phyloP scores from a whole-genome alignment of 805 yeast species.

The Yarrowia sp. region DNA sequence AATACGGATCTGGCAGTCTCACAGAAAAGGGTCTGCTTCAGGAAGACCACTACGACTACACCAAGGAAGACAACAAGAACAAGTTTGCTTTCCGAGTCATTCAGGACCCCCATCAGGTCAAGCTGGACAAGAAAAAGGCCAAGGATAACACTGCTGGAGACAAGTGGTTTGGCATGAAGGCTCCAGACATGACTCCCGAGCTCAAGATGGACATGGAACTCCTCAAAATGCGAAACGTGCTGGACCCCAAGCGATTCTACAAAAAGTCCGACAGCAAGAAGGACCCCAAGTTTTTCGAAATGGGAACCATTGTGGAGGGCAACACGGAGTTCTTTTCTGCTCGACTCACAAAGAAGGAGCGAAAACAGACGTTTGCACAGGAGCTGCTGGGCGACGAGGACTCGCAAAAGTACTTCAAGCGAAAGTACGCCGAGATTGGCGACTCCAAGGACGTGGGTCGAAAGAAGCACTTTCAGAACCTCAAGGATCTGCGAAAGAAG shows the following conservation, averaged over 20 bases:
- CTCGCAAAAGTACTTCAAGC: conserved; percentile 72
- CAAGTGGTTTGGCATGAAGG: conserved; percentile 79
- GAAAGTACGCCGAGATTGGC: conserved; percentile 80
- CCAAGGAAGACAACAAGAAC: conserved; percentile 23
- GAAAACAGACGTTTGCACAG: conserved; percentile 75
- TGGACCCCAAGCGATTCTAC: conserved; percentile 94
- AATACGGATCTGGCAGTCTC: neutral
- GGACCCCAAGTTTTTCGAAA: conserved; percentile 71
- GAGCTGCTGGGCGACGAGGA: conserved; percentile 74
- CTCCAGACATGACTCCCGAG: conserved; percentile 66
- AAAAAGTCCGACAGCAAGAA: conserved; percentile 68
- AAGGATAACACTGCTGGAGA: conserved; percentile 47
- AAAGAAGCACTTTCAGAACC: conserved; percentile 60
- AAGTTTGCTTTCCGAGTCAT: conserved; percentile 31
- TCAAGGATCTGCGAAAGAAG: conserved; percentile 57
- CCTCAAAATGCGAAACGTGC: conserved; percentile 79
- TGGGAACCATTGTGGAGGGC: conserved; percentile 85
- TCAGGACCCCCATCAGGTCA: conserved; percentile 36
- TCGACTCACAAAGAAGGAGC: conserved; percentile 63
- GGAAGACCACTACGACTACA: conserved; percentile 8
- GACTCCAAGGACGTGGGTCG: conserved; percentile 59
- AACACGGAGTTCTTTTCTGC: conserved; percentile 71
- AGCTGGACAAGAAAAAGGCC: conserved; percentile 32
- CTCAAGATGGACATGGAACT: conserved; percentile 73
- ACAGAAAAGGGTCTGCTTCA: conserved; percentile 13